These are phyloP conservation scores for Exophiala calicioides DNA, from an alignment of 2,329 filamentous ascomycete genomes.

Conservation along the genomic window DNA sequence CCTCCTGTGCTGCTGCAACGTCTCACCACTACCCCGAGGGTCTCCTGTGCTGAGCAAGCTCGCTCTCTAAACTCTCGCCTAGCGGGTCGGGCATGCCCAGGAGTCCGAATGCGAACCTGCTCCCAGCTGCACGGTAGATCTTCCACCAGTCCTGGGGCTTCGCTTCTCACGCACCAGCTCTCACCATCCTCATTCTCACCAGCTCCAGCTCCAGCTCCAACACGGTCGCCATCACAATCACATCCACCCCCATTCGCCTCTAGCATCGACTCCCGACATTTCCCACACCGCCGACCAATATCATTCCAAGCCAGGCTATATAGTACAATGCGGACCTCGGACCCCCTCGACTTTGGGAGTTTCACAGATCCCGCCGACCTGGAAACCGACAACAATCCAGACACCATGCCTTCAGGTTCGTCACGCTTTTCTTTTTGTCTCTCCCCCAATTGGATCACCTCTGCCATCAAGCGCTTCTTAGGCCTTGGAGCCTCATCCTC, in stretches of 20 bases:
- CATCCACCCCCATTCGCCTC: background rate
- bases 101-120: background rate
- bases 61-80: too few relatives aligned
- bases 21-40: background rate
- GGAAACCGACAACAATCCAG: slow-evolving; percentile 6
- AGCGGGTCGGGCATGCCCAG: background rate
- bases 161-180: background rate
- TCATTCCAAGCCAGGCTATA: slow-evolving; percentile 3
- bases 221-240: slow-evolving; percentile 8
- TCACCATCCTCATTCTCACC: slow-evolving; percentile 3
- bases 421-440: background rate
- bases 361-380: background rate
- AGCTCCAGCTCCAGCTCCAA: too few relatives aligned
- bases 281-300: slow-evolving; percentile 2
- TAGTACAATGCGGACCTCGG: slow-evolving; percentile 1
- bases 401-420: slow-evolving; percentile 20
- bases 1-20: background rate
- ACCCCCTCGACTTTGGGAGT: background rate
- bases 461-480: background rate
- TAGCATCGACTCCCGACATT: slow-evolving; percentile 5
- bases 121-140: slow-evolving; percentile 4
- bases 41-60: background rate
- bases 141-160: background rate
- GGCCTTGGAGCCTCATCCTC: background rate
- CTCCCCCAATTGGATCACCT: background rate